Evolutionary conservation across 805 yeast species (phyloP), one percentile per base, ranked within the genome.

Genomic region (Teunomyces lycoperdinae): DNA sequence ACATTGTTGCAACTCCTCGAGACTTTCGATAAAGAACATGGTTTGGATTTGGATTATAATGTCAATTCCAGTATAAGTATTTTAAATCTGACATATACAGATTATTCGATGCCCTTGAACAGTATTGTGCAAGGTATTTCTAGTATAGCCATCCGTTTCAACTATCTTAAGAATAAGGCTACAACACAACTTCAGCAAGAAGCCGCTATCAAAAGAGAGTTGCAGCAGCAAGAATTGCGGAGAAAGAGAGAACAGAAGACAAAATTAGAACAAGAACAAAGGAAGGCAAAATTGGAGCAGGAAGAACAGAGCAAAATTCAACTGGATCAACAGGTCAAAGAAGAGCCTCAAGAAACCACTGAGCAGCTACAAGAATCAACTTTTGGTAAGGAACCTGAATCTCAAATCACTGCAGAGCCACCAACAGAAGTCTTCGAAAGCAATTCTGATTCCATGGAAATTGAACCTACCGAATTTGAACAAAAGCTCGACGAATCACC

Each of bases 91-190:
- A 26, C 28, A 9, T 38, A 38, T 20, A 11, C 20, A 5, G 30
- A 38, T 26, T 26, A 24, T 38, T 38, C 41, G 6, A 24, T 38
- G 1, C 51, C 36, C 28, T 54, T 63, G 44, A 49, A 52, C 5
- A 42, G 55, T 3, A 36, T 66, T 8, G 52, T 24, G 63, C 71
- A 32, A 5, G 55, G 50, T 42, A 50, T 49, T 2, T 46, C 53
- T 7, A 66, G 58, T 48, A 52, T 61, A 9, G 71, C 63, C 6
- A 47, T 65, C 11, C 49, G 73, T 38, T 51, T 68, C 36, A 53
- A 42, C 13, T 58, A 54, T 44, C 34, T 50, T 3, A 52, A 52
- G 28, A 47, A 39, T 31, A 55, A 54, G 5, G 55, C 33, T 17
- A 48, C 44, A 38, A 44, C 48, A 13, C 30, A 45, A 9, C 36